Conservation (phyloP, 192 early-diverging fungal species). For the Coemansia sp. region DNA sequence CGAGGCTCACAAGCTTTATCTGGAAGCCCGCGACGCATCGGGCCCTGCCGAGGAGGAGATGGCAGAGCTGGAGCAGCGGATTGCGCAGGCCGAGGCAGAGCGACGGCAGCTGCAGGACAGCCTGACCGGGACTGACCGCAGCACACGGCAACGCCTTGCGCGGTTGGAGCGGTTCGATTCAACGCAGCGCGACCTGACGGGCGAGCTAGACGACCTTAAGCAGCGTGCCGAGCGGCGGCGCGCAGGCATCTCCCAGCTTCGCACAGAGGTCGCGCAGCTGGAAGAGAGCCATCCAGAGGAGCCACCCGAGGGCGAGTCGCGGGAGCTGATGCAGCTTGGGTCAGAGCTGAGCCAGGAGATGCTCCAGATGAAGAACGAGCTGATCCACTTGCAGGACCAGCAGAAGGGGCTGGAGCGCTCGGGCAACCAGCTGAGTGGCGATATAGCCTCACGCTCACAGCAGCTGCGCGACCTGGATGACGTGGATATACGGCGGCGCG, state of each 20-base stretch:
- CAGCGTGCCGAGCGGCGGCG: constrained; percentile 32
- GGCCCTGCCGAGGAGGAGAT: constrained; percentile 33
- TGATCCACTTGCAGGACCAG: constrained; percentile 42
- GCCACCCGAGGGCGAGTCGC: constrained; percentile 6
- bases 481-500: constrained; percentile 50
- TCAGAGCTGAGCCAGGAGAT: constrained; percentile 28
- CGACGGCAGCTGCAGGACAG: constrained; percentile 8
- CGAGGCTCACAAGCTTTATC: constrained; percentile 31
- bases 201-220: constrained; percentile 27
- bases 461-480: constrained; percentile 60
- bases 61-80: constrained; percentile 17
- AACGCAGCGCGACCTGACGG: constrained; percentile 16
- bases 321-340: constrained; percentile 22
- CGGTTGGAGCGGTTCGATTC: constrained; percentile 19
- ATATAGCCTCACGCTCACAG: constrained; percentile 29
- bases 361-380: constrained; percentile 35
- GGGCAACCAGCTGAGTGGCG: constrained; percentile 11
- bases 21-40: constrained; percentile 13
- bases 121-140: constrained; percentile 4
- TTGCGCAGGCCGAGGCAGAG: constrained; percentile 8
- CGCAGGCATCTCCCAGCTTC: constrained; percentile 31
- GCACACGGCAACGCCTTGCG: constrained; percentile 6
- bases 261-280: constrained; percentile 30
- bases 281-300: constrained; percentile 9
- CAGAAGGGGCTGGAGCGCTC: constrained; percentile 35